Percentiles rank a stretch among this genome's conserved stretches.
Evolutionary conservation across 805 yeast genomes (phyloP).

Genomic region (Sungouiella blattae): DNA sequence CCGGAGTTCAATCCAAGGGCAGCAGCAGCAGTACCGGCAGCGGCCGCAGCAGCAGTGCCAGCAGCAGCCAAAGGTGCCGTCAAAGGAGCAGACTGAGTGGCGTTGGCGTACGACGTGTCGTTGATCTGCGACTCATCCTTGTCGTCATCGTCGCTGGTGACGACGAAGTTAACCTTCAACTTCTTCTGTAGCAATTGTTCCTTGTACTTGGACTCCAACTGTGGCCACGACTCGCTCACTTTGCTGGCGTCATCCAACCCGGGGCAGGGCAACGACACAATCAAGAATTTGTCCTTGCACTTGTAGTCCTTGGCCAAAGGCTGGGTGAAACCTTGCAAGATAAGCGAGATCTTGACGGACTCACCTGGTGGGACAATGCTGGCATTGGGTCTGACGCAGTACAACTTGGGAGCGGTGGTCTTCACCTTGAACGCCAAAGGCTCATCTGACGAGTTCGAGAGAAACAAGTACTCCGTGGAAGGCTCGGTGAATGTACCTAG

Average conservation of each 20-base stretch:
- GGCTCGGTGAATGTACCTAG: conserved; percentile 74
- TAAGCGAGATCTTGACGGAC: conserved; percentile 69
- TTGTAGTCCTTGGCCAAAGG: conserved; percentile 72
- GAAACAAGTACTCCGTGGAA: conserved; percentile 58
- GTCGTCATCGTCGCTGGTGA: conserved; percentile 25
- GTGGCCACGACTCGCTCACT: conserved; percentile 74
- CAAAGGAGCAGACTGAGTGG: conserved; percentile 16
- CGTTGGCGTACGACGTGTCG: conserved; percentile 18
- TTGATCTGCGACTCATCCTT: conserved; percentile 15
- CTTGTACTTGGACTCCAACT: conserved; percentile 58
- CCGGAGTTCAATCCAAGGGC: conserved; percentile 5
- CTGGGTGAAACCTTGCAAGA: conserved; percentile 76
- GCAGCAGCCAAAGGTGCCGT: conserved; percentile 19
- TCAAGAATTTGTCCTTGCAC: conserved; percentile 89
- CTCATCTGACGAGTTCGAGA: conserved; percentile 53
- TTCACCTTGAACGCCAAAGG: conserved; percentile 90
- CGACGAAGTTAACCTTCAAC: conserved; percentile 57
- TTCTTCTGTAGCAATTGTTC: conserved; percentile 57
- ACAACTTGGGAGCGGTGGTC: conserved; percentile 94
- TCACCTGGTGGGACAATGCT: conserved; percentile 74
- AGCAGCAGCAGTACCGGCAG: conserved; percentile 17
- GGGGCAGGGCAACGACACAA: conserved; percentile 80
- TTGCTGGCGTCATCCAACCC: conserved; percentile 49
- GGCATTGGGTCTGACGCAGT: conserved; percentile 96
- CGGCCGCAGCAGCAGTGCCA: conserved; percentile 16